Percentiles rank a stretch among this genome's conserved stretches.
phyloP scores from a whole-genome alignment of 108 stramenopile genomes.

The Pseudonitzschia multiseries region DNA sequence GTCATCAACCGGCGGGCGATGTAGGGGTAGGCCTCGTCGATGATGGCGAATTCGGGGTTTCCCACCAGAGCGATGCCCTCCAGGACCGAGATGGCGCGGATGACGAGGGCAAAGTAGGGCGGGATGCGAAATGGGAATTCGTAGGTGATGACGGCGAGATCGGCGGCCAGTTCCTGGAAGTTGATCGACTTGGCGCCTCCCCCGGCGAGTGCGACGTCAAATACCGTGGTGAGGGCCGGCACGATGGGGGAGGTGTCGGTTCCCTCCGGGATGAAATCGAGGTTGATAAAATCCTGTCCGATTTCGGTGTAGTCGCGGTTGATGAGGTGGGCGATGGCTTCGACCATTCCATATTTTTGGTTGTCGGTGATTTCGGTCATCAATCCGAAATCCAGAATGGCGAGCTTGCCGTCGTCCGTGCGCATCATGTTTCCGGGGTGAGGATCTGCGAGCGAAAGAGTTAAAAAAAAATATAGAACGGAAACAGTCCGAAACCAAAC shows the following conservation, averaged over 20 bases:
- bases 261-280: conserved; percentile 91
- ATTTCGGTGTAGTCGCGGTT: conserved; percentile 93
- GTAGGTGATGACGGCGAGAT: conserved; percentile 93
- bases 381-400: conserved; percentile 94
- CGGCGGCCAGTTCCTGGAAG: conserved; percentile 91
- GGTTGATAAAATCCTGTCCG: conserved; percentile 91
- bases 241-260: conserved; percentile 90
- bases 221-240: conserved; percentile 90
- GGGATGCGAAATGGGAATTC: conserved; percentile 90
- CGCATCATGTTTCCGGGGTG: conserved; percentile 87
- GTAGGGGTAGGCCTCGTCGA: conserved; percentile 95
- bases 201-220: conserved; percentile 94
- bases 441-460: not conserved
- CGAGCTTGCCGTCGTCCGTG: conserved; percentile 86
- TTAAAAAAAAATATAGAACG: not conserved
- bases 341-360: conserved; percentile 95
- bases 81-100: conserved; percentile 89
- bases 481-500: not conserved
- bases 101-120: conserved; percentile 94
- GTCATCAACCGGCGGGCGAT: conserved; percentile 91
- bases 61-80: conserved; percentile 96
- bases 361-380: conserved; percentile 93
- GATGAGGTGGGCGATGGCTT: conserved; percentile 91
- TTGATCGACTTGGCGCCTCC: conserved; percentile 96
- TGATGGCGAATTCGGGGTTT: conserved; percentile 88